A percentile compares a stretch with the other conserved stretches of the same genome.
phyloP scores from a whole-genome alignment of 1,284 basidiomycete genomes.

The Sanghuangporus sanghuang region DNA sequence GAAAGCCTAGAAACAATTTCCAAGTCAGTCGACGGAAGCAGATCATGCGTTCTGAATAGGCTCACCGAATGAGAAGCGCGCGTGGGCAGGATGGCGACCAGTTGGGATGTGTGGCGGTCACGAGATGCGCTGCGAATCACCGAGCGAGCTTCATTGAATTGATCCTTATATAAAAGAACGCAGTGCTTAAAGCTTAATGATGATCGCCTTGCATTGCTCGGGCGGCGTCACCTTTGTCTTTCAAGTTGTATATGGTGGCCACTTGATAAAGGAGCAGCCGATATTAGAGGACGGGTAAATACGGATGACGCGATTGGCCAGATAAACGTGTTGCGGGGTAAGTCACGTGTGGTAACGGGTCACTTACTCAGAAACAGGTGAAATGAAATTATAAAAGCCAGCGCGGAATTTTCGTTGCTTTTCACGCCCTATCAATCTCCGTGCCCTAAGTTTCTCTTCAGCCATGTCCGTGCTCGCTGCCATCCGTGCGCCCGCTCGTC shows the following conservation, averaged over 20 bases:
- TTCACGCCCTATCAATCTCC: not conserved
- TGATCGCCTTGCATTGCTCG: not conserved
- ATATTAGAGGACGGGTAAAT: not conserved
- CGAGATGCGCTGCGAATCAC: not conserved
- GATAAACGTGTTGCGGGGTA: not conserved
- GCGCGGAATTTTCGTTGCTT: not conserved
- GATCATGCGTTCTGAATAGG: not conserved
- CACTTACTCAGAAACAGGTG: not conserved
- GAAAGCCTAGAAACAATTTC: not conserved
- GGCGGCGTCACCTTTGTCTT: not conserved
- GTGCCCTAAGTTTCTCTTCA: not conserved
- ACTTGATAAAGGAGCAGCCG: not conserved
- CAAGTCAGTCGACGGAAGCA: not conserved
- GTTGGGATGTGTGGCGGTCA: not conserved
- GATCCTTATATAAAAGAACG: not conserved
- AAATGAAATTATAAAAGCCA: not conserved
- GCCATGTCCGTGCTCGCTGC: slow-evolving; percentile 45
- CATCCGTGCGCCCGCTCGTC: slow-evolving; percentile 43
- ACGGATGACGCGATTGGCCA: not conserved
- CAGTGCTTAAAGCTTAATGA: not conserved
- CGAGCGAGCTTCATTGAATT: not conserved
- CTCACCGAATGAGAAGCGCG: not conserved
- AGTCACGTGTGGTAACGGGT: not conserved
- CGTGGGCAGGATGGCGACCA: not conserved
- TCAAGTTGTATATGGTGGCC: too few relatives aligned